Percentiles rank a stretch among this genome's conserved stretches.
Conservation (phyloP, 2,329 filamentous ascomycete genomes). For the Ophiocordyceps camponoti-leonardi region DNA sequence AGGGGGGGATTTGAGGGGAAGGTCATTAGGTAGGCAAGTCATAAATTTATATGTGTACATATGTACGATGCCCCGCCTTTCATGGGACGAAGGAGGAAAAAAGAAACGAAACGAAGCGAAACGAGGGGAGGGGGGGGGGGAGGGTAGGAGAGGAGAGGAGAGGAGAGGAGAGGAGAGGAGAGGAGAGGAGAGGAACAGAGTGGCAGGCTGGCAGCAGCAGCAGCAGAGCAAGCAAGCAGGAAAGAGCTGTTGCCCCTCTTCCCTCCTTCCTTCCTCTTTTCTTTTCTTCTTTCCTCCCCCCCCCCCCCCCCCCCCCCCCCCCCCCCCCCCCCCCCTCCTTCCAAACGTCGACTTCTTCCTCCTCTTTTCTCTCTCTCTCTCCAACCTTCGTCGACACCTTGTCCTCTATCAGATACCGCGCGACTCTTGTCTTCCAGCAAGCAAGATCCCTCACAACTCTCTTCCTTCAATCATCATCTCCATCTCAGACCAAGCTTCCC, state of each 20-base stretch:
- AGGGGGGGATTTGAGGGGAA: no score
- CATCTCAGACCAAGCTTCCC: background rate
- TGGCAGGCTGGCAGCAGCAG: no score
- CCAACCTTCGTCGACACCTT: no score
- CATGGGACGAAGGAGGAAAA: background rate
- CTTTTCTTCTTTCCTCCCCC: background rate
- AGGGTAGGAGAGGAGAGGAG: no score
- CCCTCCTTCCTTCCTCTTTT: background rate
- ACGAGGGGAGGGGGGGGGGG: no score
- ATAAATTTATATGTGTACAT: no score
- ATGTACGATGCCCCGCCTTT: background rate
- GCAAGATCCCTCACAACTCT: background rate
- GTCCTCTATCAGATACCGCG: no score
- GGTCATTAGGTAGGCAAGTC: no score
- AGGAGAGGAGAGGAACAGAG: slow-evolving; percentile 53
- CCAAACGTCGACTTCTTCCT: background rate
- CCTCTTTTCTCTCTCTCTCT: background rate
- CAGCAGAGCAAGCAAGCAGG: no score
- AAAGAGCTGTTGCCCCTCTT: background rate
- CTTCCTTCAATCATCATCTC: no score
- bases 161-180: no score
- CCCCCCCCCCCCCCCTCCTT: background rate
- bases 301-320: background rate
- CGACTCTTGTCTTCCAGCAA: background rate
- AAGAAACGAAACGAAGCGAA: slow-evolving; percentile 38